Percentiles rank a stretch among this genome's conserved stretches.
phyloP scores from a whole-genome alignment of 139 green algal genomes.

The Chlorella sp. region DNA sequence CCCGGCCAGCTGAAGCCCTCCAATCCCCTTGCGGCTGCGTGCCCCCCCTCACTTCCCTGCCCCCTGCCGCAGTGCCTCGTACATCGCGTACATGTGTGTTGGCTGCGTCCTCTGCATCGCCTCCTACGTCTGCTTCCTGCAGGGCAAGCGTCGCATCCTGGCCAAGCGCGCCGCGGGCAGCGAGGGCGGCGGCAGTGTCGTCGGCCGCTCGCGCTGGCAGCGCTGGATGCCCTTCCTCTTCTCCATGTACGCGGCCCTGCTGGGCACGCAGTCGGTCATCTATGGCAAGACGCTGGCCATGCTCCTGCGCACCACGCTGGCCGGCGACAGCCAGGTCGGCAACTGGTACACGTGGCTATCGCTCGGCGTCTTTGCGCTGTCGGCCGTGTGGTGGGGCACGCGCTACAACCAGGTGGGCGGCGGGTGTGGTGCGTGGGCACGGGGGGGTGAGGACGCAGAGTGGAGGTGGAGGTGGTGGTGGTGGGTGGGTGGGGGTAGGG shows the following conservation, averaged over 20 bases:
- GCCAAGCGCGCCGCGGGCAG: background rate
- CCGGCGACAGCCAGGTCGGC: conserved; percentile 72
- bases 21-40: too few relatives aligned
- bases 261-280: conserved; percentile 86
- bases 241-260: conserved; percentile 69
- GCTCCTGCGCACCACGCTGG: conserved; percentile 73
- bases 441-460: background rate
- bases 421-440: background rate
- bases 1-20: background rate
- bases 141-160: conserved; percentile 25
- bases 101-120: too few relatives aligned
- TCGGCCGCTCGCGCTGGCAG: conserved; percentile 39
- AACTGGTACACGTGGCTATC: conserved; percentile 84
- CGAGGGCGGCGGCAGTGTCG: too few relatives aligned
- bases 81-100: too few relatives aligned
- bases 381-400: conserved; percentile 79
- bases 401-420: conserved; percentile 76
- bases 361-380: conserved; percentile 68
- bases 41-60: background rate
- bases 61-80: conserved; percentile 42
- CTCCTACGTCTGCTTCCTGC: conserved; percentile 63
- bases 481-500: background rate
- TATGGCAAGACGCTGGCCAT: conserved; percentile 86
- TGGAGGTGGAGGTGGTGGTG: too few relatives aligned
- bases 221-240: conserved; percentile 75